These are phyloP conservation scores for Psilocybe cubensis DNA, from an alignment of 768 basidiomycete genomes.

Conservation along the genomic window DNA sequence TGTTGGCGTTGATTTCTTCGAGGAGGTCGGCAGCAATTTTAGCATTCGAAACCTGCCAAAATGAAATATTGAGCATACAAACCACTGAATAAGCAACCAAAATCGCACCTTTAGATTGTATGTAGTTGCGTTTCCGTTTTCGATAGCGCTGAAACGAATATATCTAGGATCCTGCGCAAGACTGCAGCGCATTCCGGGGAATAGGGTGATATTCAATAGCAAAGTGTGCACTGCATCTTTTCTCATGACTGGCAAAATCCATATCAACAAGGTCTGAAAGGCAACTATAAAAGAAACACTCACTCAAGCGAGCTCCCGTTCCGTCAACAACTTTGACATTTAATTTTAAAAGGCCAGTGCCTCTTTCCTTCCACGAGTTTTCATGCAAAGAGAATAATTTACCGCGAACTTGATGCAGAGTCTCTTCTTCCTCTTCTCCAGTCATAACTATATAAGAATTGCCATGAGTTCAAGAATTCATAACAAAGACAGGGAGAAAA, in stretches of 20 bases:
- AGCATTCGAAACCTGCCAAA: slow-evolving; percentile 60
- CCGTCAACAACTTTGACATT: slow-evolving; percentile 70
- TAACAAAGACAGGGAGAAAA: slow-evolving; percentile 9
- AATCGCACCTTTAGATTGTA: slow-evolving; percentile 74
- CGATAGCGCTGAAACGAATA: slow-evolving; percentile 74
- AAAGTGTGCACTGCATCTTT: slow-evolving; percentile 83
- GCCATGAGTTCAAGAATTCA: slow-evolving; percentile 6
- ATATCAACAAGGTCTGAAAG: slow-evolving; percentile 5
- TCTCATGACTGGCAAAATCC: slow-evolving; percentile 65
- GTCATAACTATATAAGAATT: slow-evolving; percentile 54
- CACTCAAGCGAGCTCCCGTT: slow-evolving; percentile 70
- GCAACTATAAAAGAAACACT: slow-evolving; percentile 24
- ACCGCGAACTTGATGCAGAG: slow-evolving; percentile 74
- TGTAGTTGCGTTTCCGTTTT: slow-evolving; percentile 60
- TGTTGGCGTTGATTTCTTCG: slow-evolving; percentile 55
- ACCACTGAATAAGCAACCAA: background rate
- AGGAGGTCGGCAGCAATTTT: slow-evolving; percentile 74
- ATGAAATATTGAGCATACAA: background rate
- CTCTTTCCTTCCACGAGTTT: slow-evolving; percentile 80
- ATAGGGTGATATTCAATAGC: slow-evolving; percentile 74
- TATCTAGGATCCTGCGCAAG: slow-evolving; percentile 81
- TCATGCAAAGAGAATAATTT: slow-evolving; percentile 70
- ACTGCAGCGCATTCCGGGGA: slow-evolving; percentile 76
- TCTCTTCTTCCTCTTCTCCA: slow-evolving; percentile 84
- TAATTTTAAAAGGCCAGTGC: slow-evolving; percentile 70